Evolutionary conservation across 805 yeast genomes (phyloP).

Genomic region (Yamadazyma ubonensis): DNA sequence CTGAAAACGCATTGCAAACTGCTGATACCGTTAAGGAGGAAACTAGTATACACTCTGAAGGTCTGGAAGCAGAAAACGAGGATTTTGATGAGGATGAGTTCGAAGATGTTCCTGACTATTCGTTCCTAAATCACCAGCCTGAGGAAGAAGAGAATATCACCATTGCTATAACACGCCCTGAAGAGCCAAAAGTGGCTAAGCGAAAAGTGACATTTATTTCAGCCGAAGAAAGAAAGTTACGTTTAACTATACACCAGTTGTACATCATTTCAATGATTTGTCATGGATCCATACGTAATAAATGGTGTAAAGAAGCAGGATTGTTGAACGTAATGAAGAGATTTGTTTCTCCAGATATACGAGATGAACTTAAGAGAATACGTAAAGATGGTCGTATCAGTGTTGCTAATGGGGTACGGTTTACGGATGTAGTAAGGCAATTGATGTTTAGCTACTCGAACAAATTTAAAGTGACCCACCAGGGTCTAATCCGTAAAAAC

Average conservation of each 20-base stretch:
- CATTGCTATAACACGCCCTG: slow-evolving; percentile 17
- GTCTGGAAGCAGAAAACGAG: background rate
- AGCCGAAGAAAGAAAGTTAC: slow-evolving; percentile 55
- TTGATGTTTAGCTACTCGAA: slow-evolving; percentile 62
- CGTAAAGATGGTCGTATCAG: slow-evolving; percentile 11
- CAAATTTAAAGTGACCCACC: slow-evolving; percentile 48
- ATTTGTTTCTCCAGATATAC: slow-evolving; percentile 42
- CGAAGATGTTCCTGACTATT: slow-evolving; percentile 8
- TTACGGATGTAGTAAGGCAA: slow-evolving; percentile 75
- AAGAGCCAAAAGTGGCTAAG: slow-evolving; percentile 20
- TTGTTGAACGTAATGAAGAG: slow-evolving; percentile 42
- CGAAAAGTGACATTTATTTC: slow-evolving; percentile 37
- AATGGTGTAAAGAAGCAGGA: slow-evolving; percentile 62
- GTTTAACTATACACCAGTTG: slow-evolving; percentile 58
- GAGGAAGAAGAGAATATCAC: slow-evolving; percentile 9
- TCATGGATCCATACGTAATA: slow-evolving; percentile 69
- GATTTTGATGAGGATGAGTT: background rate
- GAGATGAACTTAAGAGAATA: slow-evolving; percentile 11
- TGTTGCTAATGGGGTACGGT: slow-evolving; percentile 55
- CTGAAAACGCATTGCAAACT: too few species aligned
- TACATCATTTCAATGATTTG: slow-evolving; percentile 57
- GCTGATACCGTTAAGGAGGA: too few species aligned
- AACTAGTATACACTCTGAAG: too few species aligned
- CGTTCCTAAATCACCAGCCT: slow-evolving; percentile 6
- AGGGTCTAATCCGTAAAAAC: slow-evolving; percentile 35